These are phyloP conservation scores for Mycena filopes DNA, from an alignment of 768 basidiomycete species.

Conservation along the genomic window DNA sequence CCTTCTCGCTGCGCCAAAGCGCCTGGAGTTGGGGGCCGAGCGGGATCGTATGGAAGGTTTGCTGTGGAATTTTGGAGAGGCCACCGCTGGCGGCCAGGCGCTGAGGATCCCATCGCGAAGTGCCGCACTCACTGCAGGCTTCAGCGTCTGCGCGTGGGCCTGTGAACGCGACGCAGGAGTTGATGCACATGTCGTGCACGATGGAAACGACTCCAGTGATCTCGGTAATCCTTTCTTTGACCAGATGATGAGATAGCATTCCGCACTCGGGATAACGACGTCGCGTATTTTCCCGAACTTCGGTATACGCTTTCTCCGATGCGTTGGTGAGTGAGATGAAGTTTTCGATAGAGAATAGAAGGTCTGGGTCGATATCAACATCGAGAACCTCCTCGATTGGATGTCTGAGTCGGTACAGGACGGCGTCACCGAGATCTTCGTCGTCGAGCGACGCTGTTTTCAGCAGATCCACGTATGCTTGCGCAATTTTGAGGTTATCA, in stretches of 20 bases:
- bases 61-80: too few species aligned
- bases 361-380: background rate
- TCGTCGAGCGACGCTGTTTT: too few species aligned
- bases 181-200: background rate
- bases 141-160: background rate
- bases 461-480: too few species aligned
- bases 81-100: too few species aligned
- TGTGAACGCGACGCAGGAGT: conserved; percentile 1
- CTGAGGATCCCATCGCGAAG: too few species aligned
- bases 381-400: background rate
- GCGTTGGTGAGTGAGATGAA: background rate
- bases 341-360: background rate
- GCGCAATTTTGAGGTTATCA: too few species aligned
- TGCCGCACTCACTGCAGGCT: background rate
- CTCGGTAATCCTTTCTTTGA: background rate
- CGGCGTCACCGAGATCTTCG: too few species aligned
- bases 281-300: background rate
- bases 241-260: background rate
- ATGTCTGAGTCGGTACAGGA: background rate
- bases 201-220: conserved; percentile 1
- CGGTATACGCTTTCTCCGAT: background rate
- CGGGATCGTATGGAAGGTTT: too few species aligned
- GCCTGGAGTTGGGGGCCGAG: too few species aligned
- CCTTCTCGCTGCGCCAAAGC: background rate
- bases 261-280: background rate